Conservation (phyloP, 140 eudicot species). For the Stevia rebaudiana region DNA sequence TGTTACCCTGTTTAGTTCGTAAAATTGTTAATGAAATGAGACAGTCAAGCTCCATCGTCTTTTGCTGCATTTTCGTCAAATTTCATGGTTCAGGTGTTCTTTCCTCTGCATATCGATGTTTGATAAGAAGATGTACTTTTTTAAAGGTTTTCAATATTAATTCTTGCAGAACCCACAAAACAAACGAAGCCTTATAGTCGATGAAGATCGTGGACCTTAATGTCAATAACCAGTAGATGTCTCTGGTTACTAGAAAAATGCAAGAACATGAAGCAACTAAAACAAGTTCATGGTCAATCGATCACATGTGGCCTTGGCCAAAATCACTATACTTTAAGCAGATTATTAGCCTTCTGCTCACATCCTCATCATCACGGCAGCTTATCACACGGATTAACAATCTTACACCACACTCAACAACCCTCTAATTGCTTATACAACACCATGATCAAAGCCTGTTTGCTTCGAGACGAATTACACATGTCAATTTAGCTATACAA, state of each 20-base stretch:
- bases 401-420: conserved; percentile 30
- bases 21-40: no score
- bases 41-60: no score
- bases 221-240: conserved; percentile 42
- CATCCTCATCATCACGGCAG: conserved; percentile 32
- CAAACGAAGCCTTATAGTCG: no score
- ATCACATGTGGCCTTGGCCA: conserved; percentile 50
- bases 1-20: no score
- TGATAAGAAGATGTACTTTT: no score
- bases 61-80: no score
- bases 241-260: conserved; percentile 51
- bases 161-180: no score
- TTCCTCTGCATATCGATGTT: no score
- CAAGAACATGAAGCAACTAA: conserved; percentile 45
- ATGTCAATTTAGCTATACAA: conserved; percentile 34
- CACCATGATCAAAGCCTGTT: conserved; percentile 58
- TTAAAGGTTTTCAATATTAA: no score
- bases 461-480: conserved; percentile 28
- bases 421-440: conserved; percentile 50
- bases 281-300: conserved; percentile 45
- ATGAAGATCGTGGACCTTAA: conserved; percentile 5
- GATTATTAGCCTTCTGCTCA: conserved; percentile 55
- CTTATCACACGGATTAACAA: conserved; percentile 33
- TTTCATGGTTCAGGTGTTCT: no score
- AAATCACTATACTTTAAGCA: conserved; percentile 50